Evolutionary conservation across 2,329 filamentous ascomycete species (phyloP), one percentile per base, ranked within the genome.

Genomic region (Botrytis elliptica): DNA sequence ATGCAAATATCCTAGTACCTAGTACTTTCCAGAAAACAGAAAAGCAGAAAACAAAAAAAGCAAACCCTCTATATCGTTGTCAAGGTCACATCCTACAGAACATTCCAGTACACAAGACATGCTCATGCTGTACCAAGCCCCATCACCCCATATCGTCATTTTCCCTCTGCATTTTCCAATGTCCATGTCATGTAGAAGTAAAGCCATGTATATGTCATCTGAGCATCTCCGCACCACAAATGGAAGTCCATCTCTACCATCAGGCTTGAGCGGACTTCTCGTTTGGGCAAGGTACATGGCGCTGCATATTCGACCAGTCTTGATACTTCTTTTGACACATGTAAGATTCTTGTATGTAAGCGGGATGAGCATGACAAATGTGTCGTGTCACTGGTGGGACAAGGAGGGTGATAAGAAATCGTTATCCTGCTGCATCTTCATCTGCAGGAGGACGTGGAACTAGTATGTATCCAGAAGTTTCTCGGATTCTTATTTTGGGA

Each of bases 391-490:
- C 25, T 36, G 25, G 52, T 44, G n/a, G 12, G 65, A 40, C 33
- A 20, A 25, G 22, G 64, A n/a, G 12, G 49, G 9, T 16, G 44
- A 67, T 52, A 67, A 67, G 64, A 52, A 40, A 55, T 38, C 33
- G 46, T 67, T 67, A 67, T 67, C 65, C 46, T 20, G 9, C 14
- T 55, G 63, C 63, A 46, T 46, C 1, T 22, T 5, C 25, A n/a
- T 49, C 33, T 55, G 46, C 46, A 67, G 20, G 22, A 29, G 33
- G 22, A 8, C 18, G n/a, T 38, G 46, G 44, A 40, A 52, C 65
- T 67, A 67, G 65, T 67, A 55, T 67, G 44, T 40, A 40, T 40
- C 8, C 38, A 55, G 65, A 67, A 67, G 33, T 55, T 67, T 55
- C 65, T 67, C 46, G 46, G 65, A 25, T 40, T 44, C 22, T 67